These are phyloP conservation scores for Fusarium odoratissimum DNA, from an alignment of 2,329 filamentous ascomycete genomes.

Conservation along the genomic window DNA sequence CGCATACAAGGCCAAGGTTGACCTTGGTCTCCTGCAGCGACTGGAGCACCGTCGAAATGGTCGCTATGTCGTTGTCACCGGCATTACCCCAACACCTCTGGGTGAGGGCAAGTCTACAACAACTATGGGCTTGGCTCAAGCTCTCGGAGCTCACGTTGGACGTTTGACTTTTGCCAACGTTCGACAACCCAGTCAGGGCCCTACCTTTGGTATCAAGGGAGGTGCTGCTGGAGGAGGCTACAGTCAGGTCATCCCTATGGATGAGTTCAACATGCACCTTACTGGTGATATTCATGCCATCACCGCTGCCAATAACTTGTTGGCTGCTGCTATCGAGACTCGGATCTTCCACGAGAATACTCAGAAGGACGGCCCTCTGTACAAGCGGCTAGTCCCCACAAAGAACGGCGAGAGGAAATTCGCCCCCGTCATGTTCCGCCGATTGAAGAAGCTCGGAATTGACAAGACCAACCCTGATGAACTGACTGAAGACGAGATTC, in stretches of 20 bases:
- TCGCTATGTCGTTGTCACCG: slow-evolving; percentile 91
- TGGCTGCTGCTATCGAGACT: slow-evolving; percentile 96
- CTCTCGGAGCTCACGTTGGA: slow-evolving; percentile 87
- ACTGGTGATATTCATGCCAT: slow-evolving; percentile 99
- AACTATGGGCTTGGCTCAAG: slow-evolving; percentile 94
- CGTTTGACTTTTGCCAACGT: slow-evolving; percentile 96
- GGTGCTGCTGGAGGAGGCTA: slow-evolving; percentile 97
- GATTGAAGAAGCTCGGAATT: slow-evolving; percentile 95
- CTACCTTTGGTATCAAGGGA: slow-evolving; percentile 99
- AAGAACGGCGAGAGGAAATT: slow-evolving; percentile 94
- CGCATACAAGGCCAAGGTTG: slow-evolving; percentile 95
- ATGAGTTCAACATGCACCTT: slow-evolving; percentile 98
- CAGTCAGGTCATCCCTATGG: slow-evolving; percentile 99
- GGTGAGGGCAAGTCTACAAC: slow-evolving; percentile 99
- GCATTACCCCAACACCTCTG: slow-evolving; percentile 95
- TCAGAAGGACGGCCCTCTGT: slow-evolving; percentile 90
- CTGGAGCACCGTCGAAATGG: slow-evolving; percentile 89
- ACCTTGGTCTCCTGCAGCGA: slow-evolving; percentile 82
- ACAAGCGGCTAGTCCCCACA: slow-evolving; percentile 84
- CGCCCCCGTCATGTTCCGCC: slow-evolving; percentile 89
- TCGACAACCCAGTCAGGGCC: slow-evolving; percentile 94
- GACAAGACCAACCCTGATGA: slow-evolving; percentile 94
- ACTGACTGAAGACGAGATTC: slow-evolving; percentile 89
- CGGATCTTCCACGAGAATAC: slow-evolving; percentile 98
- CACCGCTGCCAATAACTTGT: slow-evolving; percentile 94